A percentile compares a stretch with the other conserved stretches of the same genome.
Conservation (phyloP, 257 asterid genomes). For the Solanum pennellii region DNA sequence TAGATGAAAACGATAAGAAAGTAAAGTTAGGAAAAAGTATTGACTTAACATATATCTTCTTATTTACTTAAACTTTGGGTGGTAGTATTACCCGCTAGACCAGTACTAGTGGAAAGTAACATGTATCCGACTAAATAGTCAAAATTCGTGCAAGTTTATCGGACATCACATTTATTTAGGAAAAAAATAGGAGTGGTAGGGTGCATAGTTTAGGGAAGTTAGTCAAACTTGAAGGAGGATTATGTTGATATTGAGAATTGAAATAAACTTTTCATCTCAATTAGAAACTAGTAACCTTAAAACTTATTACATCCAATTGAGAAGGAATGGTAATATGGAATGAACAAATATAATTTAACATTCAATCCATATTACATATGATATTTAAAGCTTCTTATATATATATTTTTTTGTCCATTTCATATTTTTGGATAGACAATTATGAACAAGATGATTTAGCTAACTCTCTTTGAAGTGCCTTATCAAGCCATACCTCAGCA, state of each 20-base stretch:
- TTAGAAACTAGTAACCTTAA: background rate
- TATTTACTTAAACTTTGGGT: background rate
- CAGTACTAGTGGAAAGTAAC: background rate
- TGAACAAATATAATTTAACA: background rate
- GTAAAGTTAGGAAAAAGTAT: background rate
- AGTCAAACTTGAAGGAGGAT: background rate
- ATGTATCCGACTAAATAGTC: background rate
- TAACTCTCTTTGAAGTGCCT: constrained; percentile 40
- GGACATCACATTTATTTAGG: background rate
- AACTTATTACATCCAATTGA: background rate
- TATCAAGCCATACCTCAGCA: constrained; percentile 74
- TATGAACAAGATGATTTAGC: background rate
- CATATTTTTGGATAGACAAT: background rate
- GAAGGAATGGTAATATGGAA: background rate
- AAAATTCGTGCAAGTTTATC: background rate
- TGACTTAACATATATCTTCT: background rate
- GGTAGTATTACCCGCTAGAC: background rate
- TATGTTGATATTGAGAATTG: background rate
- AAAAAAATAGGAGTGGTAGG: background rate
- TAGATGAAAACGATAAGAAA: background rate
- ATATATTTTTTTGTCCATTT: too few species aligned
- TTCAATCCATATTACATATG: background rate
- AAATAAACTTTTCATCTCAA: background rate
- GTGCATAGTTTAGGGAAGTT: background rate
- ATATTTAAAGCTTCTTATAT: background rate